Percentiles rank a stretch among this genome's conserved stretches.
Evolutionary conservation across 768 basidiomycete genomes (phyloP).

Genomic region (Mycena polygramma): DNA sequence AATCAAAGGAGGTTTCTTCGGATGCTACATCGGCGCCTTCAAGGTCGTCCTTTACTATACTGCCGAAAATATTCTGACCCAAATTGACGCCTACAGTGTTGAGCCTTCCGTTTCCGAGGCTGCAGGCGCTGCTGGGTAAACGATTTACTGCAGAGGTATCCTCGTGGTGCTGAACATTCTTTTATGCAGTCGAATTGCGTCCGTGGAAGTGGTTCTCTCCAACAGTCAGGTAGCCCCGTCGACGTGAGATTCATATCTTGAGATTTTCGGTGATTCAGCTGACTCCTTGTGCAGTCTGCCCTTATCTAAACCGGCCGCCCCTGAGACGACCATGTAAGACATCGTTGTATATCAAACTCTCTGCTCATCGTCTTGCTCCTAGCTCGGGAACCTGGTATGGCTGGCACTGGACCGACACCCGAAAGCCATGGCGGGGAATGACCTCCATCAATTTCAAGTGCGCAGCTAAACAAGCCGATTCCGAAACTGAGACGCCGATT

Average conservation of each 20-base stretch:
- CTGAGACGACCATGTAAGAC: slow-evolving; percentile 20
- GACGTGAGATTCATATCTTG: background rate
- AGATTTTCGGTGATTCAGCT: background rate
- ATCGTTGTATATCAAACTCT: background rate
- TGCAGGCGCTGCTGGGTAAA: background rate
- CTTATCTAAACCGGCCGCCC: slow-evolving; percentile 1
- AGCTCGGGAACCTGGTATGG: slow-evolving; percentile 30
- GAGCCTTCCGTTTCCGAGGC: background rate
- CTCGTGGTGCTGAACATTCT: background rate
- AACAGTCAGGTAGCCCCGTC: background rate
- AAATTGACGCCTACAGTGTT: background rate
- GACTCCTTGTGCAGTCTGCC: background rate
- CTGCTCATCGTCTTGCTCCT: background rate
- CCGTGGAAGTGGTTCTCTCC: background rate
- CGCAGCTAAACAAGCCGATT: background rate
- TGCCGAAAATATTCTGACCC: background rate
- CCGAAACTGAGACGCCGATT: slow-evolving; percentile 1
- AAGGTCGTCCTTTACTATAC: background rate
- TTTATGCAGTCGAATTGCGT: slow-evolving; percentile 6
- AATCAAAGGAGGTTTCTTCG: background rate
- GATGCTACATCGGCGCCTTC: background rate
- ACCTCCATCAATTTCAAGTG: slow-evolving; percentile 11
- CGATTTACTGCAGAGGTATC: background rate
- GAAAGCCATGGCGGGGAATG: slow-evolving; percentile 14
- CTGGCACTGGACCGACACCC: slow-evolving; percentile 23